Evolutionary conservation across 768 basidiomycete species (phyloP), one percentile per base, ranked within the genome.

Genomic region (Boletus insuetus): DNA sequence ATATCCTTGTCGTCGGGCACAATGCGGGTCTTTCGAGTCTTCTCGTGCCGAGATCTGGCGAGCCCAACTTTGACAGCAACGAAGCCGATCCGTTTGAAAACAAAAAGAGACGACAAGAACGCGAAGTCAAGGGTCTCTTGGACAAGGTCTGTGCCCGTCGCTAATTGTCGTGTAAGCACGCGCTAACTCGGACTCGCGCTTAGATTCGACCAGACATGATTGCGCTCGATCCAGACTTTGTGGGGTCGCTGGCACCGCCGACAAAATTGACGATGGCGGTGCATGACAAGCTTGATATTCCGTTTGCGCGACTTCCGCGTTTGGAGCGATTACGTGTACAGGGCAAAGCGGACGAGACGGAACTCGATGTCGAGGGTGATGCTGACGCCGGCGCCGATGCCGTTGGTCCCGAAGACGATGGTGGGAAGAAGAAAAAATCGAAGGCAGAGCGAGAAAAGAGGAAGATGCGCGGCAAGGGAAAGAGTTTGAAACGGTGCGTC

Each of bases 51-150:
- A 96, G 96, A 26, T 75, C 86, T 10, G 97, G 96, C 34, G 95
- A 98, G 70, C 84, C 95, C 44, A 94, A 97, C 77, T 96, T 94
- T 69, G 97, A 99, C 66, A 90, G 88, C 54, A 70, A 80, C 14
- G 97, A 98, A 70, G 91, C 93, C 0, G 95, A 99, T 81, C 94
- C 95, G 3, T 98, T 89, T 74, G 96, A 99, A 72, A 82, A 86
- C 64, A 84, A 81, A 69, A 86, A 83, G 58, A 79, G 89, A 20
- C 74, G 94, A 54, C 79, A 91, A 51, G 97, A 98, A 74, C 79
- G 91, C 53, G 97, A 98, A 71, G 93, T 98, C 64, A 87, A 90
- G 69, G 81, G 79, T 42, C 81, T 99, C 13, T 74, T 99, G 56
- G 96, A 99, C 70, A 95, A 96, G 81, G 87, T 88, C 20, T 9